A percentile compares a stretch with the other conserved stretches of the same genome.
Evolutionary conservation across 176 grass and related monocot genomes (phyloP).

Genomic region (Areca catechu): DNA sequence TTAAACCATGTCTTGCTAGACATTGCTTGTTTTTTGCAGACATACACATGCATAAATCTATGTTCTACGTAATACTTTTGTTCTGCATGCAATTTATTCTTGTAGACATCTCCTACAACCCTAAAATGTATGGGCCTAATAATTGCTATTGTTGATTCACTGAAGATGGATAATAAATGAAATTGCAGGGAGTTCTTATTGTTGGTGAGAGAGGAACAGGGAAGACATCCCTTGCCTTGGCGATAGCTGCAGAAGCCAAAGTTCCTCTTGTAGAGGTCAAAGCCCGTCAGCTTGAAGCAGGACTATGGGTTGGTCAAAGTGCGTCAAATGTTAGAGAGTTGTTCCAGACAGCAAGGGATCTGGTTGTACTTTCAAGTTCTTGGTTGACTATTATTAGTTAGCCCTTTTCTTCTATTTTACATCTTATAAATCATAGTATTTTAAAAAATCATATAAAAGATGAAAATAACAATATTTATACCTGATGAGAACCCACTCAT

Average conservation of each 20-base stretch:
- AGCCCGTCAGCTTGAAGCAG: slow-evolving; percentile 27
- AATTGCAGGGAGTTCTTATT: slow-evolving; percentile 24
- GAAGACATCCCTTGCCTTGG: slow-evolving; percentile 30
- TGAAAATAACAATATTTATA: too few relatives aligned
- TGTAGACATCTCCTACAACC: not conserved
- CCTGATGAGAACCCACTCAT: too few relatives aligned
- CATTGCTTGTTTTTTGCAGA: too few relatives aligned
- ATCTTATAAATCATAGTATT: too few relatives aligned
- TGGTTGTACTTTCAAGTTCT: slow-evolving; percentile 10
- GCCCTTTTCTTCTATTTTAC: too few relatives aligned
- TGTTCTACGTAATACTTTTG: too few relatives aligned
- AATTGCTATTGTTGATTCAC: not conserved
- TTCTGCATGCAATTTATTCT: not conserved
- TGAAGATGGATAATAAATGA: not conserved
- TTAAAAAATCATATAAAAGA: too few relatives aligned
- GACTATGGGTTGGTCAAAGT: slow-evolving; percentile 32
- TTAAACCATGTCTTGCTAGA: too few relatives aligned
- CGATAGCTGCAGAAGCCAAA: slow-evolving; percentile 34
- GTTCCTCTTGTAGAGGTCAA: slow-evolving; percentile 32
- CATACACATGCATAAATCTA: too few relatives aligned
- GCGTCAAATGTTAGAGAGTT: slow-evolving; percentile 26
- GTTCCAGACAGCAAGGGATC: slow-evolving; percentile 29
- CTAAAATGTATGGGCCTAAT: not conserved
- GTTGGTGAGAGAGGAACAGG: slow-evolving; percentile 31
- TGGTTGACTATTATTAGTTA: not conserved